Base-by-base conservation (phyloP, 495 filamentous ascomycete species). In the Penicillium manginii region DNA sequence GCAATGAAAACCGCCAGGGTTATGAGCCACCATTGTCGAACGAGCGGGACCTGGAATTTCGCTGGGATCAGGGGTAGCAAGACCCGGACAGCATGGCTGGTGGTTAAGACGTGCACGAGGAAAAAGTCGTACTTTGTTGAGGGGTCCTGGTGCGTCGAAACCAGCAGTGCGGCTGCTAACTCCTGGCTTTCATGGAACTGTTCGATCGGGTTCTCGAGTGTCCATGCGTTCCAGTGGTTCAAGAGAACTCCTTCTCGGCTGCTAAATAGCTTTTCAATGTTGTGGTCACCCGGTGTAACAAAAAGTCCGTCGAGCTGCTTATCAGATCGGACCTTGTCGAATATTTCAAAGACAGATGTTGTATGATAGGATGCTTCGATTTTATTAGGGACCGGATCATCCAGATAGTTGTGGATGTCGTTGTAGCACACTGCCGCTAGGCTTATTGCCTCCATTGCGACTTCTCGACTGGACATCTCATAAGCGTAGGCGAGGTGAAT, bases 401-500 rank as follows among this genome's bases (percentile, higher is more conserved):
- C 90, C 15, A 88, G 61, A 63, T 92, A 96, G 72, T 88, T 91
- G 78, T 96, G 90, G 15, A 89, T 76, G 61, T 79, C 83, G 69
- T 83, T 83, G 78, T 96, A 89, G 68, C 88, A 85, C n/a, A 84
- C 85, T 2, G 88, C 77, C 9, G 84, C 73, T 40, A 93, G 78
- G 0, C 81, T 84, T 2, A 97, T 81, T 5, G 91, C 88, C 77
- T 97, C 93, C 74, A 93, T 93, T 49, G 84, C 92, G 17, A 96
- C 67, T 64, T 92, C 91, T 31, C 88, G 84, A 54, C 78, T 93
- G 58, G 86, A 81, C 60, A 96, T 78, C 72, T 97, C 91, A 65
- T 87, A 93, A 10, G 91, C 93, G 66, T 94, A 96, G 40, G 86
- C 91, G 1, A 97, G 82, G 60, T 97, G 93, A 50, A 97, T 94